phyloP scores from a whole-genome alignment of 306 rosid genomes.

The Mimosa bimucronata region DNA sequence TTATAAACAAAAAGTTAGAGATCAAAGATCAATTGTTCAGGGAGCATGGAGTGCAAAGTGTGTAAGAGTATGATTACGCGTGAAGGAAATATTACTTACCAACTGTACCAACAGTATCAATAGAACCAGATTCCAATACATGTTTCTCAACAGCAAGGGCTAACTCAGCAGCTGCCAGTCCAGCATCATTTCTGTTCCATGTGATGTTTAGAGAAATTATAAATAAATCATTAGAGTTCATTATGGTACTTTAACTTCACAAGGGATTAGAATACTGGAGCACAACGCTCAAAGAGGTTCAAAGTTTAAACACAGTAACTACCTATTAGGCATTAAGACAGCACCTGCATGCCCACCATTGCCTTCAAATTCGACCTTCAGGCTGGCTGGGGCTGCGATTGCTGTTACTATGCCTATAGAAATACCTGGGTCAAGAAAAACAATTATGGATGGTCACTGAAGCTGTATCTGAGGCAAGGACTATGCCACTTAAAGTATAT shows the following conservation, averaged over 20 bases:
- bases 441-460: slow-evolving; percentile 5
- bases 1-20: slow-evolving; percentile 2
- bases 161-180: slow-evolving; percentile 94
- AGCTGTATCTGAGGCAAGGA: slow-evolving; percentile 23
- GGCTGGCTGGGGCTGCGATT: slow-evolving; percentile 95
- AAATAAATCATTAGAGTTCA: slow-evolving; percentile 20
- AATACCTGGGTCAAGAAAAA: slow-evolving; percentile 57
- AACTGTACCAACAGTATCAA: slow-evolving; percentile 93
- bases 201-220: slow-evolving; percentile 32
- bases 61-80: background rate
- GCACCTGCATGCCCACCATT: slow-evolving; percentile 97
- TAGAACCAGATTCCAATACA: slow-evolving; percentile 86
- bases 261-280: slow-evolving; percentile 3
- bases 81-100: slow-evolving; percentile 54
- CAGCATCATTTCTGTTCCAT: slow-evolving; percentile 86
- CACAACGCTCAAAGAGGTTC: background rate
- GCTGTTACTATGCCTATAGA: slow-evolving; percentile 89
- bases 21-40: background rate
- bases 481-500: slow-evolving; percentile 9
- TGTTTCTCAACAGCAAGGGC: slow-evolving; percentile 88
- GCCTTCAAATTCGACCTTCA: slow-evolving; percentile 89
- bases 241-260: slow-evolving; percentile 29
- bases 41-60: background rate
- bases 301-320: slow-evolving; percentile 29
- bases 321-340: slow-evolving; percentile 94